phyloP scores from a whole-genome alignment of 139 green algal species.

The Haematococcus sp. region DNA sequence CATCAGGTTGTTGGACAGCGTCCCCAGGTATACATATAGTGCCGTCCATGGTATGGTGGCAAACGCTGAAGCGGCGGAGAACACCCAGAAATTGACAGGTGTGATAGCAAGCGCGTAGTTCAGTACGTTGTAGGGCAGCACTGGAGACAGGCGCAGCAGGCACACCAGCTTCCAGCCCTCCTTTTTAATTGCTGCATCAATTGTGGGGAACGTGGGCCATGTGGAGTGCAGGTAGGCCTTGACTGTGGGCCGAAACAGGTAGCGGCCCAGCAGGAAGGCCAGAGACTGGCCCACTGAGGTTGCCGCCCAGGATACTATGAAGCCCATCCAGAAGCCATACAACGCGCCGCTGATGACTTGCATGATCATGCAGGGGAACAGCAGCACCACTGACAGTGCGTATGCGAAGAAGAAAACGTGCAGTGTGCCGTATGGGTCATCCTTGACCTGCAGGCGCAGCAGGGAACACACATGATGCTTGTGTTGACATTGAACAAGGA shows the following conservation, averaged over 20 bases:
- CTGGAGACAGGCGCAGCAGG: constrained; percentile 56
- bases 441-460: constrained; percentile 10
- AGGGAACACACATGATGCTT: too few relatives aligned
- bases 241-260: constrained; percentile 47
- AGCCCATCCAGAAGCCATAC: constrained; percentile 44
- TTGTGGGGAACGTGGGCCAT: constrained; percentile 21
- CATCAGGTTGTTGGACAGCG: constrained; percentile 31
- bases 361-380: constrained; percentile 52
- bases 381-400: constrained; percentile 33
- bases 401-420: constrained; percentile 35
- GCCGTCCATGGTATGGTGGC: constrained; percentile 60
- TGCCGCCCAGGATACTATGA: constrained; percentile 42
- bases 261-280: constrained; percentile 54
- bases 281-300: constrained; percentile 45
- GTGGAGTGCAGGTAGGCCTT: constrained; percentile 25
- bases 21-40: constrained; percentile 74
- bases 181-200: constrained; percentile 43
- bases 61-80: constrained; percentile 23
- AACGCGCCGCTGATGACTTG: constrained; percentile 44
- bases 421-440: constrained; percentile 31
- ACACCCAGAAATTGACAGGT: constrained; percentile 51
- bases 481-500: neutral
- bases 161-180: constrained; percentile 62
- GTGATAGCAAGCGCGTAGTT: constrained; percentile 63
- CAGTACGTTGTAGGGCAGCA: constrained; percentile 62